Percentiles rank a stretch among this genome's conserved stretches.
Conservation (phyloP, 768 basidiomycete species). For the Trametes villosa region DNA sequence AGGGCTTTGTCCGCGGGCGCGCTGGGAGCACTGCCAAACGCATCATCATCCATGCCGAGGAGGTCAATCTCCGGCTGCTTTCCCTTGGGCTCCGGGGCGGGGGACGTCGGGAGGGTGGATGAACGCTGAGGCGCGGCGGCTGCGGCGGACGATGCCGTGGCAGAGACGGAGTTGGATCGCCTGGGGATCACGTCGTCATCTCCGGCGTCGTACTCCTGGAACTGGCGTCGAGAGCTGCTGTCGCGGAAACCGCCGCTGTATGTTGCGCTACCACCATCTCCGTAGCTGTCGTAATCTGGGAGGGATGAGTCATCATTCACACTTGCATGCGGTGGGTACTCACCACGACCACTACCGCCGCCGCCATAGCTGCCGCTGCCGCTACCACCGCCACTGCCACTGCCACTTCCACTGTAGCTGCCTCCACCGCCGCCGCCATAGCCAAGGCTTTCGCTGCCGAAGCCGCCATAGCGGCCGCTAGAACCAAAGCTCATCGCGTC, state of each 20-base stretch:
- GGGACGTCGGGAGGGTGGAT: conserved; percentile 39
- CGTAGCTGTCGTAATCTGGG: conserved; percentile 3
- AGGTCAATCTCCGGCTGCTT: conserved; percentile 64
- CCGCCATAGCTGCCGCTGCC: conserved; percentile 38
- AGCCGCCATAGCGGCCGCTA: conserved; percentile 67
- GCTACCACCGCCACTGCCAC: conserved; percentile 42
- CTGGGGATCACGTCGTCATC: conserved; percentile 69
- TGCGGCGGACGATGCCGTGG: conserved; percentile 35
- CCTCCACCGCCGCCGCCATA: conserved; percentile 36
- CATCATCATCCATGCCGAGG: conserved; percentile 78
- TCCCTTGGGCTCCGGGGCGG: conserved; percentile 41
- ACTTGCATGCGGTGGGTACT: background rate
- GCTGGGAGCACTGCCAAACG: conserved; percentile 40
- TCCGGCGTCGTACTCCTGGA: conserved; percentile 96
- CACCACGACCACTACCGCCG: conserved; percentile 36
- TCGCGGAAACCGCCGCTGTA: conserved; percentile 60
- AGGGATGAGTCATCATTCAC: background rate
- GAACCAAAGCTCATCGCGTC: conserved; percentile 72
- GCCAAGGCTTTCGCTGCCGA: conserved; percentile 58
- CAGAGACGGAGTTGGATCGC: conserved; percentile 45
- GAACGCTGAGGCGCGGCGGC: conserved; percentile 43
- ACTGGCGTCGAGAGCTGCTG: conserved; percentile 56
- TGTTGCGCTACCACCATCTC: background rate
- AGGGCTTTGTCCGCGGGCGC: conserved; percentile 53
- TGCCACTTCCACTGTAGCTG: conserved; percentile 39